phyloP scores from a whole-genome alignment of 2,329 filamentous ascomycete genomes.

The Gyromitra esculenta region DNA sequence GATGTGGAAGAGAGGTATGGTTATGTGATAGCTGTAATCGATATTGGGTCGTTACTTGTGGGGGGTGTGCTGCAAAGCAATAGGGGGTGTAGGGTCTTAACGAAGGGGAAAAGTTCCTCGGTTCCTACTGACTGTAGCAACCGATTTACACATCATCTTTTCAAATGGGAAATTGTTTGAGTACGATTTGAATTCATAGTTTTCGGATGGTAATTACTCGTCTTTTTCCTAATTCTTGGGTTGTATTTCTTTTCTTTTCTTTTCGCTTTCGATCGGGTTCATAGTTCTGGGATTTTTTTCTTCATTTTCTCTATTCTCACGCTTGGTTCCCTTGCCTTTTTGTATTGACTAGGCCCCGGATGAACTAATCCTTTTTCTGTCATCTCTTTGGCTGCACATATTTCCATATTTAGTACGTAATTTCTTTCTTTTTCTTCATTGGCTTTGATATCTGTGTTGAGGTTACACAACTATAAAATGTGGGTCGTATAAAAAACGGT shows the following conservation, averaged over 20 bases:
- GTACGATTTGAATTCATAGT: conserved; percentile 28
- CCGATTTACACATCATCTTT: conserved; percentile 5
- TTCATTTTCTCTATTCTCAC: conserved; percentile 12
- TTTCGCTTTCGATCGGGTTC: conserved; percentile 18
- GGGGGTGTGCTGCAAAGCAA: conserved; percentile 47
- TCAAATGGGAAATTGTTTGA: conserved; percentile 33
- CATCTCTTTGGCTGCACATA: conserved; percentile 19
- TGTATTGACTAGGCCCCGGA: conserved; percentile 11
- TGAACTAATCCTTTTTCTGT: conserved; percentile 7
- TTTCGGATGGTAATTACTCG: conserved; percentile 20
- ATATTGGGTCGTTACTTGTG: conserved; percentile 53
- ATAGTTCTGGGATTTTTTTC: conserved; percentile 19
- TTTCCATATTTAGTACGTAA: conserved; percentile 14
- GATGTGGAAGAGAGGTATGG: conserved; percentile 52
- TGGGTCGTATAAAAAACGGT: conserved; percentile 35
- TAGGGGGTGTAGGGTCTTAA: not conserved
- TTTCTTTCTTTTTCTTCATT: conserved; percentile 22
- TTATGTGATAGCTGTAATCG: conserved; percentile 53
- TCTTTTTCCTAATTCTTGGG: conserved; percentile 35
- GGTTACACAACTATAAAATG: conserved; percentile 27
- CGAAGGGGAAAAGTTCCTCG: not conserved
- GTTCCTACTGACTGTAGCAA: not conserved
- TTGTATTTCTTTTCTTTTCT: conserved; percentile 18
- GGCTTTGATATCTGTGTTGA: conserved; percentile 19
- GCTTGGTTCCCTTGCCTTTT: conserved; percentile 7